These are phyloP conservation scores for Globisporangium uncinulatum DNA, from an alignment of 352 stramenopile genomes.

Conservation along the genomic window DNA sequence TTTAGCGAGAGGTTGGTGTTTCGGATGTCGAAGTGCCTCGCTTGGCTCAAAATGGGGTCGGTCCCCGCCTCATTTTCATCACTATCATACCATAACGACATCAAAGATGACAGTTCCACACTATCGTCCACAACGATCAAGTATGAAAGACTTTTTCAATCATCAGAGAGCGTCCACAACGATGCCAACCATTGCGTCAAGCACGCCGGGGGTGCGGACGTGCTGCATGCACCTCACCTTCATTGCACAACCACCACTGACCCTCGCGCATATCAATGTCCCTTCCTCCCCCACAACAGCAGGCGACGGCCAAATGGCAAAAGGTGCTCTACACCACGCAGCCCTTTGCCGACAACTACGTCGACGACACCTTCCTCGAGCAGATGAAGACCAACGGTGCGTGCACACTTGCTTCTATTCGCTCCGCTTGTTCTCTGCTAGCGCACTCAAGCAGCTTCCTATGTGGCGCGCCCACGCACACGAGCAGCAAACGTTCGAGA, in stretches of 20 bases:
- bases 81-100: too few relatives aligned
- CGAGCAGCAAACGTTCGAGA: slow-evolving; percentile 69
- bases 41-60: slow-evolving; percentile 30
- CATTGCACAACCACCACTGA: neutral
- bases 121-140: neutral
- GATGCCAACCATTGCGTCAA: too few relatives aligned
- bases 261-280: neutral
- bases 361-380: slow-evolving; percentile 85
- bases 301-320: slow-evolving; percentile 35
- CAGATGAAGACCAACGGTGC: slow-evolving; percentile 88
- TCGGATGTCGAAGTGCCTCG: neutral
- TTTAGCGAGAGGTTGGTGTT: slow-evolving; percentile 19
- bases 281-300: neutral
- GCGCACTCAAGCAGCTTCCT: neutral
- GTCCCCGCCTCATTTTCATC: slow-evolving; percentile 28
- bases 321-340: slow-evolving; percentile 88
- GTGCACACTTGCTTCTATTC: neutral
- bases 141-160: too few relatives aligned
- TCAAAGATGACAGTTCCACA: neutral
- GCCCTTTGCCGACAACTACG: slow-evolving; percentile 89
- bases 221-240: neutral
- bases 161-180: too few relatives aligned
- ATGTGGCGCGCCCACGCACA: neutral
- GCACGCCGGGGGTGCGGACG: neutral
- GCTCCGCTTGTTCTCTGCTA: neutral